Conservation (phyloP, 495 filamentous ascomycete species). For the Neurospora pannonica region DNA sequence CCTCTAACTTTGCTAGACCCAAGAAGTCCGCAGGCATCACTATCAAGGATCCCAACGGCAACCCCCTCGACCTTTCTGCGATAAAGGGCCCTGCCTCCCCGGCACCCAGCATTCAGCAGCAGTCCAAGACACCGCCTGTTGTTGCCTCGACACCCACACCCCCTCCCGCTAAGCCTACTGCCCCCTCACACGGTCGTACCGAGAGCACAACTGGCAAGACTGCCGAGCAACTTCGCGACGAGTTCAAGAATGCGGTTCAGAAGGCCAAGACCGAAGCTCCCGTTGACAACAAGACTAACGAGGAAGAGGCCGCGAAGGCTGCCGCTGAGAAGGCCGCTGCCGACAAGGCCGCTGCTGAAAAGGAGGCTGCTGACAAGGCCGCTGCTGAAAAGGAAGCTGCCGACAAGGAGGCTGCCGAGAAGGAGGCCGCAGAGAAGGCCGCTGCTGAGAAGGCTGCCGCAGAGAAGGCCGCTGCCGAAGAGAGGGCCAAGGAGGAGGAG, state of each 20-base stretch:
- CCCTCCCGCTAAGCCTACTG: conserved; percentile 32
- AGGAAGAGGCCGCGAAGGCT: conserved; percentile 24
- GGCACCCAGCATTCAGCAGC: conserved; percentile 36
- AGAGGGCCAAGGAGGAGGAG: conserved; percentile 30
- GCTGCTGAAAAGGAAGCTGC: conserved; percentile 35
- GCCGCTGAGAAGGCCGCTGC: conserved; percentile 35
- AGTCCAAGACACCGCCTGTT: conserved; percentile 44
- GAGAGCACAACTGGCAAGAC: conserved; percentile 40
- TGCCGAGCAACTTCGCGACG: conserved; percentile 38
- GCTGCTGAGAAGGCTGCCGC: conserved; percentile 36
- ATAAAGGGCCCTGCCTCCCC: conserved; percentile 36
- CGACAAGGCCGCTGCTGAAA: conserved; percentile 37
- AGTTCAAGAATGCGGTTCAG: conserved; percentile 43
- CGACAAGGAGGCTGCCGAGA: conserved; percentile 37
- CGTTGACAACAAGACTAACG: conserved; percentile 29
- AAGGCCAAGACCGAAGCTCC: conserved; percentile 24
- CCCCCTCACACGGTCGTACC: conserved; percentile 35
- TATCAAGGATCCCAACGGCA: conserved; percentile 72
- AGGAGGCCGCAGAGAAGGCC: conserved; percentile 40
- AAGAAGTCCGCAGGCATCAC: conserved; percentile 60
- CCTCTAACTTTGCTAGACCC: conserved; percentile 48
- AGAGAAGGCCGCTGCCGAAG: conserved; percentile 29
- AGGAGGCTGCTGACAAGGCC: conserved; percentile 23
- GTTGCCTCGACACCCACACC: conserved; percentile 44
- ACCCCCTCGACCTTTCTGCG: conserved; percentile 36